Base-by-base conservation (phyloP, 2,329 filamentous ascomycete species). In the Chalara sp. region DNA sequence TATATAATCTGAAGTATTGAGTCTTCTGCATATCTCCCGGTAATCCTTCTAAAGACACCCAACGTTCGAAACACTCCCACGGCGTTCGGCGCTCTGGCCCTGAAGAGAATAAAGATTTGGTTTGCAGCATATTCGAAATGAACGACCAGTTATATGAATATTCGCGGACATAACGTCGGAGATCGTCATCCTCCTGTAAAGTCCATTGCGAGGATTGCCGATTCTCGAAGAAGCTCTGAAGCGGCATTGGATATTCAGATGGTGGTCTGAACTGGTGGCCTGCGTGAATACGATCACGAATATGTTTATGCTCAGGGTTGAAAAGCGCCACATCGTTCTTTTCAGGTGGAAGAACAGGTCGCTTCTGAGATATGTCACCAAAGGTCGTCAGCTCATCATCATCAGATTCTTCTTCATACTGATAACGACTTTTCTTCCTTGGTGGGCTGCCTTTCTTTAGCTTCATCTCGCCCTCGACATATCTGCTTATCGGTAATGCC, bases 31-130 rank as follows among this genome's bases (percentile, higher is more conserved):
- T 95, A 58, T 99, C 93, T 8, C 86, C 81, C 5, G 93, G 92
- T 37, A 96, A 74, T 1, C 91, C 90, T 70, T 97, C 93, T 10
- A 97, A 73, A 59, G 87, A 84, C 49, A 96, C 87, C 92, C 92
- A 99, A 42, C 93, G 81, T 69, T 99, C 93, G 61, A 99, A 99
- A 65, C 93, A 99, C 70, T 99, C 93, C 93, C 93, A 99, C 0
- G 92, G 90, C 3, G 92, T 97, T 45, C 93, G 81, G 55, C 93
- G 80, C 65, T 97, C 92, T 8, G 89, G 83, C 1, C 89, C 89
- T 21, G 91, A 92, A n/a, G 83, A 79, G 63, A 89, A 95, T 11
- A 83, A 67, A 0, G 89, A 95, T 48, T 81, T 82, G 12, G 86
- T 78, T 1, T 82, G 78, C 48, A 97, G 73, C 53, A 92, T 84